Base-by-base conservation (phyloP, 495 filamentous ascomycete genomes). In the Parathielavia appendiculata region DNA sequence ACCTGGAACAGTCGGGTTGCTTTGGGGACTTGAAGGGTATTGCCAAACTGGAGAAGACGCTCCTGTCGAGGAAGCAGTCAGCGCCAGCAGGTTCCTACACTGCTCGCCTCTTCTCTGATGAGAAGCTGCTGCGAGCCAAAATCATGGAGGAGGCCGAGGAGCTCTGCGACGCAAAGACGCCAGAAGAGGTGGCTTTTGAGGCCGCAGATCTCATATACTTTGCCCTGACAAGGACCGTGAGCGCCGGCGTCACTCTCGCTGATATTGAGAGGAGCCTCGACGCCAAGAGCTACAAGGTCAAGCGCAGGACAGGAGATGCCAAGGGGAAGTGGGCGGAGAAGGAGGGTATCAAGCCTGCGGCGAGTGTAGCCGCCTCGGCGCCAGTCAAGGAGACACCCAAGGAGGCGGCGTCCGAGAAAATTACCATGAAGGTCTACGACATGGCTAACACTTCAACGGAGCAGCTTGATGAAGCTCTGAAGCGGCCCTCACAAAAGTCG, bases 101-200 rank as follows among this genome's bases (percentile, higher is more conserved):
- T 14, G 89, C 90, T 35, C 79, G 93, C 17, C 75, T 98, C 10
- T 98, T 97, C 77, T 89, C 86, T 26, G 95, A 97, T 56, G 83
- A 89, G 56, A 90, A 93, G 73, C 82, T 97, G 19, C 75, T 95
- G 16, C 80, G 87, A 36, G 95, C 93, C 4, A 98, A 98, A 79
- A 96, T 98, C 43, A 93, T 96, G 87, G 93, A 98, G 73, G 93
- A 98, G 70, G 93, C 93, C 3, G 87, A 90, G 59, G 93, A 98
- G 74, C 76, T 98, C 32, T 97, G 93, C 75, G 81, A 89, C 50
- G 93, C 93, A 14, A 81, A 79, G 39, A 85, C 83, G 12, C 89
- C 90, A 53, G 78, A 91, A 53, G 89, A 97, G 19, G 79, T 97
- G 47, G 87, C 93, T 14, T 93, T 93, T 51, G 93, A 98, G 73